Evolutionary conservation across 1,284 basidiomycete species (phyloP), one percentile per base, ranked within the genome.

Genomic region (Trametes pubescens): DNA sequence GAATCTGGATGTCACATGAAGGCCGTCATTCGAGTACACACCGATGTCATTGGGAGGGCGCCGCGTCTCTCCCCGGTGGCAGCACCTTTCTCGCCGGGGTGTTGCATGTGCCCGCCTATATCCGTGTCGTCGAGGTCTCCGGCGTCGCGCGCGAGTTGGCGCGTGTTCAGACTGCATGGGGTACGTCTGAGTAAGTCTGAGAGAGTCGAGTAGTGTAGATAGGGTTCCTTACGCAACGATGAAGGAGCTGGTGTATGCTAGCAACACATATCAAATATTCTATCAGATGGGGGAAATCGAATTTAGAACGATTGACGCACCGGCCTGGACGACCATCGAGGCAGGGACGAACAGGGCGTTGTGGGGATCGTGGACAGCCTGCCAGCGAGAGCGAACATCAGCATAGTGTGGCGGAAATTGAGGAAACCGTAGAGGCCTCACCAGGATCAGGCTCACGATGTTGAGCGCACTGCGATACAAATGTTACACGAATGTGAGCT

Each of bases 161-260:
- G 57, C n/a, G 57, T 46, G 49, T 59, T 59, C 3, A 59, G 49
- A 0, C 57, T 59, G 48, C 24, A 34, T 34, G n/a, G 9, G 35
- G 9, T 9, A 43, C 18, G 40, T 43, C 16, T 9, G 3, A n/a
- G 40, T 43, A 16, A 43, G 40, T 43, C 6, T 43, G 6, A 3
- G 40, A 43, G 40, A 8, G 2, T 38, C 14, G 37, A 43, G 8
- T 4, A n/a, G 40, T 16, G 40, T 2, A 43, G 5, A 7, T 18
- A 7, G 14, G 40, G 18, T 8, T 43, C 14, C 57, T 16, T 26
- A 59, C 57, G 57, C 57, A 5, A 52, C 40, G 21, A 59, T 26
- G 40, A 59, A 59, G 1, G 57, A 52, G 32, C 38, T 51, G 10
- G 35, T 40, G n/a, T 59, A 59, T n/a, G 51, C 57, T 59, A 10